Evolutionary conservation across 208 protist genomes (phyloP), one percentile per base, ranked within the genome.

Genomic region (Crithidia brevicula): DNA sequence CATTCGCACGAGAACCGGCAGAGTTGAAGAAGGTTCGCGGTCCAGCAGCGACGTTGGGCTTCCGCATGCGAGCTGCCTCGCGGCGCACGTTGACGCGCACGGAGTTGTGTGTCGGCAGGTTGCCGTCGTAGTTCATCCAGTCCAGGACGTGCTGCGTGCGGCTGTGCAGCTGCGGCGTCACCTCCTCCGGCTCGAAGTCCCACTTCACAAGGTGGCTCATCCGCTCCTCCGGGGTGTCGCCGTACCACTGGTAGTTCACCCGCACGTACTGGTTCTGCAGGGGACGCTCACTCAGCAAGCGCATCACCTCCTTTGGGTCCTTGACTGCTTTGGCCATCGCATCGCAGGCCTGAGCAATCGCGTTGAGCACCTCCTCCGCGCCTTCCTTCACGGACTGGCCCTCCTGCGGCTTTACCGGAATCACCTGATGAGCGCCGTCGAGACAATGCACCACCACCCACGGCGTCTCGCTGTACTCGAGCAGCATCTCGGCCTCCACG

Each of bases 191-290:
- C 5, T 93, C 91, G 63, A 88, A 93, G 77, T 93, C 88, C 97
- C 74, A 97, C 57, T 87, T 73, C 43, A 95, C 86, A 25, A 93
- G 67, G 67, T 97, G 92, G 42, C 77, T 84, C 74, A 82, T 81
- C 46, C 92, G 87, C 81, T 97, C 87, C 64, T 94, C 89, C 4
- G 88, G 85, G 4, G 92, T 95, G 66, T 97, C 92, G 61, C 92
- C 92, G 67, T 84, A 94, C 92, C 92, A 97, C 82, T 97, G 92
- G 67, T 97, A 97, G 74, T 97, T 81, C 31, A 97, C 78, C 18
- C 89, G 88, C 23, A 97, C 74, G 78, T 94, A 97, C 64, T 90
- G 82, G 57, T 97, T 95, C 62, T 97, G 92, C 63, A 93, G 69
- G 10, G 92, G 87, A 6, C 92, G 85, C 65, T 95, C 89, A 65